Evolutionary conservation across 2,329 filamentous ascomycete species (phyloP), one percentile per base, ranked within the genome.

Genomic region (Endothia cerciana): DNA sequence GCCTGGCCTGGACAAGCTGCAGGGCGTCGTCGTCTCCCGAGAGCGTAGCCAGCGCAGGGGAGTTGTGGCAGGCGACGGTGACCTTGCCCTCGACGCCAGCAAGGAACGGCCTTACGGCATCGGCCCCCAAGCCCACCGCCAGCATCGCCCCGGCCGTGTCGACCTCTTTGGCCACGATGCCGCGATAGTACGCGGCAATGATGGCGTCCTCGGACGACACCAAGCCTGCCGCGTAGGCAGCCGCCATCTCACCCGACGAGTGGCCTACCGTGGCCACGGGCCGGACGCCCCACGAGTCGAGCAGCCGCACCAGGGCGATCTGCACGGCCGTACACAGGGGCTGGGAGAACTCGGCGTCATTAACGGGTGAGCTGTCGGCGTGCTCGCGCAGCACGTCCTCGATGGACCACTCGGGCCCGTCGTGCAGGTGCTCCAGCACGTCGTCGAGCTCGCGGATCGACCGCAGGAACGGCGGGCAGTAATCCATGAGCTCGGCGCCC

Each of bases 41-140:
- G 68, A 0, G 81, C 83, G 19, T 77, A 73, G 25, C 77, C 81
- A n/a, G n/a, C 0, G 69, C 71, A 7, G 78, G 78, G 53, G 79
- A 80, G 70, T 82, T 83, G 70, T 81, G 70, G 65, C 80, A 82
- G 11, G 80, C 80, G 33, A 83, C 69, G 36, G 77, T 73, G n/a
- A 65, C 25, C 1, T 38, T 36, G 6, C 61, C 65, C 19, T 19
- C 4, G 17, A 38, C 25, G 1, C 64, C 43, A 10, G 8, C 47
- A 11, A 67, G 38, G 22, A 25, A 60, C 28, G 25, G 19, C 60
- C 8, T 19, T 3, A 60, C 38, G 7, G 33, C 45, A 1, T 65
- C 25, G 1, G 43, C 45, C 1, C 63, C 63, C 10, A 65, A 55
- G 3, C 67, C 65, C 6, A 69, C 55, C 7, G 67, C 67, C 45